These are phyloP conservation scores for Pelargonium australe DNA, from an alignment of 441 rosid species.

Conservation along the genomic window DNA sequence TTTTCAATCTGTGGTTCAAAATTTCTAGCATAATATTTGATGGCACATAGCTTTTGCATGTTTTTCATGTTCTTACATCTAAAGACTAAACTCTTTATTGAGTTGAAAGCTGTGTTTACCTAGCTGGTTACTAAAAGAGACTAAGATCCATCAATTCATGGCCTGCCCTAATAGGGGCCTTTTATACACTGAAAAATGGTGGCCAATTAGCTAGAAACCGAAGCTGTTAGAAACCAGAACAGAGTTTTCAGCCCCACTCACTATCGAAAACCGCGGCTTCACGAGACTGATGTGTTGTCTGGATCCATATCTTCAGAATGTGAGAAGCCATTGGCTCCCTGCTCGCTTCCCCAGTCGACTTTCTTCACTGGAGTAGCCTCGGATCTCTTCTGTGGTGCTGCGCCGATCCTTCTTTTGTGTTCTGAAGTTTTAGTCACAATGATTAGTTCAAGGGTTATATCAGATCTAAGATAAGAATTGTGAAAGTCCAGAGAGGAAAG, in stretches of 20 bases:
- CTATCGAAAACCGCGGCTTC: conserved; percentile 9
- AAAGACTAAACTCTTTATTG: neutral
- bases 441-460: neutral
- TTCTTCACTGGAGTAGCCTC: conserved; percentile 28
- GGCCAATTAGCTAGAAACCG: conserved; percentile 23
- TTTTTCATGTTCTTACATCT: neutral
- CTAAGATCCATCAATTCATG: neutral
- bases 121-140: neutral
- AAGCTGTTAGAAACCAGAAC: conserved; percentile 14
- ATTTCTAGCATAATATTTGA: too few relatives aligned
- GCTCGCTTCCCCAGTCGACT: conserved; percentile 40
- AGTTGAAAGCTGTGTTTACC: neutral
- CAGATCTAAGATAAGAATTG: neutral
- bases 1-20: too few relatives aligned
- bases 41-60: neutral
- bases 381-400: conserved; percentile 32
- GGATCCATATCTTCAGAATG: conserved; percentile 47
- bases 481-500: neutral
- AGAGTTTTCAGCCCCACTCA: conserved; percentile 22
- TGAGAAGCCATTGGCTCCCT: conserved; percentile 30
- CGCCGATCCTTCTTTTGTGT: conserved; percentile 60
- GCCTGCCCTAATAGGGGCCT: conserved; percentile 32
- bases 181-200: conserved; percentile 25
- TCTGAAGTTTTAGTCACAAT: conserved; percentile 33
- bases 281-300: conserved; percentile 42